phyloP scores from a whole-genome alignment of 208 protist genomes.

The Paratrypanosoma confusum region DNA sequence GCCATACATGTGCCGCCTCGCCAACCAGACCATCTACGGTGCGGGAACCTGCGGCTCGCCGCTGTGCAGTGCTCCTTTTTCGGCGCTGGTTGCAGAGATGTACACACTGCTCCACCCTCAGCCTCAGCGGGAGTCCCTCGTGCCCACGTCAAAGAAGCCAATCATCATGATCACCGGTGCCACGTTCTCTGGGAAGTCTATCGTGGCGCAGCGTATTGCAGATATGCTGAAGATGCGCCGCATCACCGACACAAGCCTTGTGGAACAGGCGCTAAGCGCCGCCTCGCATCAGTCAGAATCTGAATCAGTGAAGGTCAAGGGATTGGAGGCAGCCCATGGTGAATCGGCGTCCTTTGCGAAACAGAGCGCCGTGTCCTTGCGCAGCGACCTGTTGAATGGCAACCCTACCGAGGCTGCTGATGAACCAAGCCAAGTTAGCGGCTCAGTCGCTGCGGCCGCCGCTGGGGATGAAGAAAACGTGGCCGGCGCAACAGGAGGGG shows the following conservation, averaged over 20 bases:
- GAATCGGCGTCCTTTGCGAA: not conserved
- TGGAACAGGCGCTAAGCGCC: conserved; percentile 28
- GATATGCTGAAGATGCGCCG: conserved; percentile 27
- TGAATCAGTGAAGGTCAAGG: not conserved
- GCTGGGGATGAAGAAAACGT: too few relatives aligned
- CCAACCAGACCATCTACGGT: too few relatives aligned
- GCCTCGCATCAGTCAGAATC: too few relatives aligned
- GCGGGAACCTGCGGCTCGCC: too few relatives aligned
- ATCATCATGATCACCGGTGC: conserved; percentile 60
- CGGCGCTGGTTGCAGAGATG: not conserved
- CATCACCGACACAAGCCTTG: conserved; percentile 43
- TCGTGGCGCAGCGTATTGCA: conserved; percentile 34
- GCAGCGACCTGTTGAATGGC: too few relatives aligned
- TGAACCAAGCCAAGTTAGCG: too few relatives aligned
- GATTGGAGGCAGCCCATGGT: not conserved
- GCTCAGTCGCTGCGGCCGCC: too few relatives aligned
- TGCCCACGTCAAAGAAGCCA: too few relatives aligned
- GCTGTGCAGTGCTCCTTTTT: not conserved
- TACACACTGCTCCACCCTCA: conserved; percentile 1
- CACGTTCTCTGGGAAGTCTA: conserved; percentile 69
- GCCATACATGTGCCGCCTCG: too few relatives aligned
- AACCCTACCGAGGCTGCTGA: too few relatives aligned
- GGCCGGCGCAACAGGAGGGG: too few relatives aligned
- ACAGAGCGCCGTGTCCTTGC: too few relatives aligned
- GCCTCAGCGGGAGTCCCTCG: conserved; percentile 16